Conservation (phyloP, 2,329 filamentous ascomycete species). For the Aspergillus aculeatus region DNA sequence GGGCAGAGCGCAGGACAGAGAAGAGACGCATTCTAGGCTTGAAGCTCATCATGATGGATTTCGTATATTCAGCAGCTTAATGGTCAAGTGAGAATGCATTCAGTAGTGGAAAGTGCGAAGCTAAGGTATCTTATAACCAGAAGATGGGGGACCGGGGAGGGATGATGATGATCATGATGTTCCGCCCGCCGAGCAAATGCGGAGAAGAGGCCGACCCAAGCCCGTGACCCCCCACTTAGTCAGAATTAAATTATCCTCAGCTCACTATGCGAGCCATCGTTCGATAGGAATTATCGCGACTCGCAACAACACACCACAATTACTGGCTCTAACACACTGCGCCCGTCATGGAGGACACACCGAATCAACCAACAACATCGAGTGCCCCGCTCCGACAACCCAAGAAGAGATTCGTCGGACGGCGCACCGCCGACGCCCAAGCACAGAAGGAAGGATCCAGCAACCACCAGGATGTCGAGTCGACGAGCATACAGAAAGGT, state of each 20-base stretch:
- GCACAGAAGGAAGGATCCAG: conserved; percentile 55
- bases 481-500: conserved; percentile 52
- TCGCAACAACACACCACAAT: too few species aligned
- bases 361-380: not conserved
- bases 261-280: not conserved
- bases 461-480: conserved; percentile 61
- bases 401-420: conserved; percentile 88
- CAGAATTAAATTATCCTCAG: conserved; percentile 8
- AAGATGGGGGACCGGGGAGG: not conserved
- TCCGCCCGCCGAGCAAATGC: conserved; percentile 22
- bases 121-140: not conserved
- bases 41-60: conserved; percentile 26
- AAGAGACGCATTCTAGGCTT: conserved; percentile 31
- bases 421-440: conserved; percentile 62
- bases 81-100: not conserved
- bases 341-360: conserved; percentile 11
- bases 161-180: conserved; percentile 6
- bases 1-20: conserved; percentile 25
- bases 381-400: conserved; percentile 59
- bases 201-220: conserved; percentile 26
- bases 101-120: not conserved
- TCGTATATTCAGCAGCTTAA: not conserved
- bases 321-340: not conserved
- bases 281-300: too few species aligned
- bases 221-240: conserved; percentile 21